These are phyloP conservation scores for Tricholoma sp. DNA, from an alignment of 768 basidiomycete species.

Conservation along the genomic window DNA sequence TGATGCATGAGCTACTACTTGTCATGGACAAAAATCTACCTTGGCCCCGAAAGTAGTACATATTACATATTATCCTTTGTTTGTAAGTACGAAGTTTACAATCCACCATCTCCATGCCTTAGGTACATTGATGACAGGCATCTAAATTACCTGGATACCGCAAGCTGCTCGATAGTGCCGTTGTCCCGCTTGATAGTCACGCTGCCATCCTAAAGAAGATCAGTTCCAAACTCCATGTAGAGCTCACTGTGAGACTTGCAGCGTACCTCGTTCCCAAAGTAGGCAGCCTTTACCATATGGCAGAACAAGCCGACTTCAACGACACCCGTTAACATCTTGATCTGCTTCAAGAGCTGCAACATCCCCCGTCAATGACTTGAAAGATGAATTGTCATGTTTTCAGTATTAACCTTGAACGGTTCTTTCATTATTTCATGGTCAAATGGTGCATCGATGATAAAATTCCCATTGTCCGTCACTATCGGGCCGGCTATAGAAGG, in stretches of 20 bases:
- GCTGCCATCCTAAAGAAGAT: constrained; percentile 51
- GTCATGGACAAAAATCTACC: neutral
- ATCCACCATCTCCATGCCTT: neutral
- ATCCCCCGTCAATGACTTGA: neutral
- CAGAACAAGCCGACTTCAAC: constrained; percentile 99
- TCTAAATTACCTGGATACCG: neutral
- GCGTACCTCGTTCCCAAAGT: constrained; percentile 83
- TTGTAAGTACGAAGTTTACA: neutral
- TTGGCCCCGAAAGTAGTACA: neutral
- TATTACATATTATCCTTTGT: neutral
- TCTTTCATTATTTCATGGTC: constrained; percentile 58
- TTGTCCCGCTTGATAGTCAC: constrained; percentile 58
- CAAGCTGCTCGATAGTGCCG: constrained; percentile 37
- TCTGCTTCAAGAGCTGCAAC: constrained; percentile 61
- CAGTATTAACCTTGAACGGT: constrained; percentile 48
- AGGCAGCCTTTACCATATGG: constrained; percentile 89
- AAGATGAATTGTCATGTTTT: neutral
- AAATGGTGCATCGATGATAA: constrained; percentile 96
- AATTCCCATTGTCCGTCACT: constrained; percentile 96
- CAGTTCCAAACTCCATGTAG: neutral
- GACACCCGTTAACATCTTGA: constrained; percentile 95
- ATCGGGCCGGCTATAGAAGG: constrained; percentile 75
- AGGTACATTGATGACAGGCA: neutral
- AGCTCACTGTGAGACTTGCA: neutral
- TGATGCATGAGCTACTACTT: no score